Base-by-base conservation (phyloP, 2,329 filamentous ascomycete genomes). In the Epichloe elymi region DNA sequence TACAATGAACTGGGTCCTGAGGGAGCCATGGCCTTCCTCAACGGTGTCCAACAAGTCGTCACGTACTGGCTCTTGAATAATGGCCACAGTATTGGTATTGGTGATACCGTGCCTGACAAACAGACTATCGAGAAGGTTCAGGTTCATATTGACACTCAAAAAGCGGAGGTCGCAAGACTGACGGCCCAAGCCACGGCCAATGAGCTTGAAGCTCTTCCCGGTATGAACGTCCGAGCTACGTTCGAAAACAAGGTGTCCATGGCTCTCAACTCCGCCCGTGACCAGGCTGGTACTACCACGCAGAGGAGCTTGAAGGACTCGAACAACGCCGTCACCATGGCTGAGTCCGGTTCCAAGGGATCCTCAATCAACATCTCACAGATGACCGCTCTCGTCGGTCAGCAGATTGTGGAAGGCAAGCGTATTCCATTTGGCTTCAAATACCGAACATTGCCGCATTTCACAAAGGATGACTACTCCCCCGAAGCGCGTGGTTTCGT, bases 361-460 rank as follows among this genome's bases (percentile, higher is more conserved):
- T 97, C 93, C 2, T 91, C 88, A 12, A 97, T 98, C 75, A 99
- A 99, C 67, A 97, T 99, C 61, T 96, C 94, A 15, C 93, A 99
- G 70, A 98, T 99, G 93, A 94, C 90, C 55, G 93, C 93, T 26
- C 80, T 97, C 57, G 94, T 99, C 54, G 93, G 94, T 58, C 93
- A 98, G 67, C 94, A 98, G 67, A 95, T 94, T 57, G 89, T 98
- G 8, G 93, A 98, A 72, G 94, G 93, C 62, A 95, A 95, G 71
- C 93, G 93, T 74, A 95, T 98, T 73, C 93, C 93, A 1, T 98
- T 96, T 63, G 93, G 94, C 20, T 98, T 98, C 81, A 96, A 97
- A 67, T 97, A 98, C 67, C 84, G 93, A 49, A 95, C 93, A 0
- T 73, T 98, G 53, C 93, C 93, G 3, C 93, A 98, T 69, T 98